These are phyloP conservation scores for Raphanus hybrid DNA, from an alignment of 441 rosid genomes.

Conservation along the genomic window DNA sequence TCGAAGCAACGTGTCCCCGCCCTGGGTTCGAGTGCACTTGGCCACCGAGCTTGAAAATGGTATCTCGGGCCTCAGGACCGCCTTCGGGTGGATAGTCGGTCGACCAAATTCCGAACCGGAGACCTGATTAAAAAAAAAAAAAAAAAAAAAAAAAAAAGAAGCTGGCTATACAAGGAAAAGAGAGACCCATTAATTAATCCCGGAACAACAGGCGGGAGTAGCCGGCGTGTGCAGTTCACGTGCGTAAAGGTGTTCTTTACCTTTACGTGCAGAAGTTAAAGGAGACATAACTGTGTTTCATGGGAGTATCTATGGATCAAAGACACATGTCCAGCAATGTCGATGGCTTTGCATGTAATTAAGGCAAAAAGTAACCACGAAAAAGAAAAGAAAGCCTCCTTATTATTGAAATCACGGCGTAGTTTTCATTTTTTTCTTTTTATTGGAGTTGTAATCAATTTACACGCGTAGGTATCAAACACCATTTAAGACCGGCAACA, in stretches of 20 bases:
- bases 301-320: conserved; percentile 1
- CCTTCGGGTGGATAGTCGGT: no score
- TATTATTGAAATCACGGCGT: conserved; percentile 43
- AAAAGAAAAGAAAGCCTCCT: background rate
- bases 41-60: no score
- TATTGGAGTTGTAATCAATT: background rate
- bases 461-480: conserved; percentile 33
- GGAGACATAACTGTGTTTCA: conserved; percentile 19
- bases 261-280: conserved; percentile 35
- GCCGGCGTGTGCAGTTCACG: conserved; percentile 21
- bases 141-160: no score
- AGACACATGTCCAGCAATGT: conserved; percentile 27
- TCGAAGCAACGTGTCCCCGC: no score
- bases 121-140: no score
- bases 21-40: no score
- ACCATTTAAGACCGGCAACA: conserved; percentile 24
- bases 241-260: conserved; percentile 18
- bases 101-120: no score
- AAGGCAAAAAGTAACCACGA: conserved; percentile 10
- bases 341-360: conserved; percentile 28
- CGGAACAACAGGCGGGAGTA: conserved; percentile 5
- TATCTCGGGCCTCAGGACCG: no score
- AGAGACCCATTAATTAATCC: background rate
- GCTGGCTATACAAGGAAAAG: background rate
- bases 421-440: background rate